Conservation (phyloP, 352 stramenopile species). For the Phytopythium aichiense region DNA sequence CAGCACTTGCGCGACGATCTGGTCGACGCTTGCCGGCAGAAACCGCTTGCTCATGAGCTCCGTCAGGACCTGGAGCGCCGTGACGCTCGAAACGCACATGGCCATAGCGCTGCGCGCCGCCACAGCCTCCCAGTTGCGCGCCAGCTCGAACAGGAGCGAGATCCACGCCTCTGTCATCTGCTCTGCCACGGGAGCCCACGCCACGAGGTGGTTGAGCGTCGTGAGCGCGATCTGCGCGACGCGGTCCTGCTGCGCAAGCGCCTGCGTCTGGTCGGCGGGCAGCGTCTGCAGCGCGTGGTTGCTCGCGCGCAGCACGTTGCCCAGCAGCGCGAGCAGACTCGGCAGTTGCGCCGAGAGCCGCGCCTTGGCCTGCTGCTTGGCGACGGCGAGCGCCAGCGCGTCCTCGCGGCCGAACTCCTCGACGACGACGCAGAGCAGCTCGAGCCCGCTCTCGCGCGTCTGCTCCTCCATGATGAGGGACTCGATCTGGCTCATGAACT, state of each 20-base stretch:
- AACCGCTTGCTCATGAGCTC: slow-evolving; percentile 74
- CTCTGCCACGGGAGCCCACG: slow-evolving; percentile 53
- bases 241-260: slow-evolving; percentile 30
- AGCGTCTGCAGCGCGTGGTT: slow-evolving; percentile 35
- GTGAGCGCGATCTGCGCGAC: slow-evolving; percentile 48
- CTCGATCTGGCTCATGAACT: slow-evolving; percentile 66
- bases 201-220: slow-evolving; percentile 45
- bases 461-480: slow-evolving; percentile 38
- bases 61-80: slow-evolving; percentile 50
- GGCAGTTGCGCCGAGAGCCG: slow-evolving; percentile 41
- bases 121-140: slow-evolving; percentile 32
- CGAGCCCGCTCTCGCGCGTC: slow-evolving; percentile 41
- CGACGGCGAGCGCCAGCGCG: slow-evolving; percentile 39
- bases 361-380: slow-evolving; percentile 39
- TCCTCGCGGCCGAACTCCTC: slow-evolving; percentile 77
- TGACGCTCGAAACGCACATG: slow-evolving; percentile 41
- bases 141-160: slow-evolving; percentile 54
- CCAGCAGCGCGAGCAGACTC: slow-evolving; percentile 42
- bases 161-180: slow-evolving; percentile 57
- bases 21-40: slow-evolving; percentile 26
- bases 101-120: slow-evolving; percentile 17
- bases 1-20: slow-evolving; percentile 55
- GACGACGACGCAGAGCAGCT: slow-evolving; percentile 52
- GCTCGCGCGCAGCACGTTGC: slow-evolving; percentile 40
- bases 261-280: slow-evolving; percentile 10